Percentiles rank a stretch among this genome's conserved stretches.
Evolutionary conservation across 768 basidiomycete species (phyloP).

Genomic region (Phanerochaete sordida): DNA sequence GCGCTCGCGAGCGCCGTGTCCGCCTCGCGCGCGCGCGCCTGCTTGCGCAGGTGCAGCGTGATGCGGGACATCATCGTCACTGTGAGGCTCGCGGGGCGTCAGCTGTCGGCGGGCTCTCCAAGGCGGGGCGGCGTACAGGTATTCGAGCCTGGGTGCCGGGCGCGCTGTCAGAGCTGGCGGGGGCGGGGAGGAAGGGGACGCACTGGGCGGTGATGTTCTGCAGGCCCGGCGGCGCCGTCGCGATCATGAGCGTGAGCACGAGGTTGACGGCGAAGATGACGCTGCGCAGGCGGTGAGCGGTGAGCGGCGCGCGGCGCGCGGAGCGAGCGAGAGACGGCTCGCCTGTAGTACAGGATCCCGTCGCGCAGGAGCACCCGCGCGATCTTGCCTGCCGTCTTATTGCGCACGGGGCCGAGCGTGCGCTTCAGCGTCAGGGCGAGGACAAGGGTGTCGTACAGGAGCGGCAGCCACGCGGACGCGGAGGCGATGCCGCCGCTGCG

Average conservation of each 20-base stretch:
- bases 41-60: constrained; percentile 54
- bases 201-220: constrained; percentile 36
- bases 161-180: neutral
- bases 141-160: constrained; percentile 24
- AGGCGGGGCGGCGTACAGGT: constrained; percentile 33
- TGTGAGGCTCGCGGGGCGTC: constrained; percentile 21
- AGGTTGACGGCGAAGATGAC: constrained; percentile 37
- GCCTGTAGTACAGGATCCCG: constrained; percentile 36
- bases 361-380: constrained; percentile 27
- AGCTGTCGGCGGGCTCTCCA: neutral
- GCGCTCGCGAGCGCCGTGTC: neutral
- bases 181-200: constrained; percentile 9
- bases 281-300: constrained; percentile 17
- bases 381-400: constrained; percentile 18
- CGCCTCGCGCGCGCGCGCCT: constrained; percentile 7
- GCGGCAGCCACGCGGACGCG: constrained; percentile 38
- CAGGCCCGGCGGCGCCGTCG: constrained; percentile 24
- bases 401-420: constrained; percentile 22
- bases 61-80: constrained; percentile 71
- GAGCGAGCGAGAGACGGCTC: constrained; percentile 6
- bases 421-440: constrained; percentile 31
- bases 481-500: constrained; percentile 20
- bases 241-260: constrained; percentile 36
- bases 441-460: constrained; percentile 36
- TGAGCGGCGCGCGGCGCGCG: neutral